A percentile compares a stretch with the other conserved stretches of the same genome.
These are phyloP conservation scores for Protea cynaroides DNA, from an alignment of 164 flowering plant species.

Conservation along the genomic window DNA sequence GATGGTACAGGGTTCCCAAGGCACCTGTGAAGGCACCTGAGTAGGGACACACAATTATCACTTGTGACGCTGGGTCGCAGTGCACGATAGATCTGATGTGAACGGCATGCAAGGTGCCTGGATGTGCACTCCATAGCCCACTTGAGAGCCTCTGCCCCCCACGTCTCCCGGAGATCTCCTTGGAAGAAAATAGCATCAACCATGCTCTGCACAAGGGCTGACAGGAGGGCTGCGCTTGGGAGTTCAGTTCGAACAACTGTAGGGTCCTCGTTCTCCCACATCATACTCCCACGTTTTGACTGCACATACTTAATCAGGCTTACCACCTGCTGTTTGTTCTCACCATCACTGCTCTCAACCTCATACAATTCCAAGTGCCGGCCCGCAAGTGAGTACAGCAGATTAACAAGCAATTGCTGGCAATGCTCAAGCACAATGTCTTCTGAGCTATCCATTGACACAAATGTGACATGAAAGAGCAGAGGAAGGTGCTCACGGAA, in stretches of 20 bases:
- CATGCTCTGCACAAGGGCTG: slow-evolving; percentile 97
- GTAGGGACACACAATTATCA: slow-evolving; percentile 89
- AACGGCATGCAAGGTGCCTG: slow-evolving; percentile 95
- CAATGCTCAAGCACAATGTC: slow-evolving; percentile 96
- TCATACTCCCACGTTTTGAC: slow-evolving; percentile 94
- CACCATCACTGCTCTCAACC: slow-evolving; percentile 89
- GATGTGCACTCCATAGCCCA: slow-evolving; percentile 99
- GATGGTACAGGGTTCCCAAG: slow-evolving; percentile 84
- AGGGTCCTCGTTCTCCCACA: slow-evolving; percentile 99
- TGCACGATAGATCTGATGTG: slow-evolving; percentile 98
- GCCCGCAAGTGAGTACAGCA: slow-evolving; percentile 93
- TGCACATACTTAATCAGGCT: slow-evolving; percentile 97
- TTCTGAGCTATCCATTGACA: slow-evolving; percentile 99
- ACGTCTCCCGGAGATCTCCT: slow-evolving; percentile 95
- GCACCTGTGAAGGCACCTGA: slow-evolving; percentile 92
- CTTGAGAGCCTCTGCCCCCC: slow-evolving; percentile 97
- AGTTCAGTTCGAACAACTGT: slow-evolving; percentile 72
- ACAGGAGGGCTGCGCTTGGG: slow-evolving; percentile 95
- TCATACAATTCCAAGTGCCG: slow-evolving; percentile 92
- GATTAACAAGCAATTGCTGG: slow-evolving; percentile 95
- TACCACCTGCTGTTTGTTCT: slow-evolving; percentile 97
- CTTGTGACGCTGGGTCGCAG: slow-evolving; percentile 84
- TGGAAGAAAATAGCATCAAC: slow-evolving; percentile 99
- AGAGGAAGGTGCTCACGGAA: slow-evolving; percentile 90
- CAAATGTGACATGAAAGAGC: slow-evolving; percentile 93